Conservation (phyloP, 1,284 basidiomycete species). For the Leccinum olivaceoglutinosum region DNA sequence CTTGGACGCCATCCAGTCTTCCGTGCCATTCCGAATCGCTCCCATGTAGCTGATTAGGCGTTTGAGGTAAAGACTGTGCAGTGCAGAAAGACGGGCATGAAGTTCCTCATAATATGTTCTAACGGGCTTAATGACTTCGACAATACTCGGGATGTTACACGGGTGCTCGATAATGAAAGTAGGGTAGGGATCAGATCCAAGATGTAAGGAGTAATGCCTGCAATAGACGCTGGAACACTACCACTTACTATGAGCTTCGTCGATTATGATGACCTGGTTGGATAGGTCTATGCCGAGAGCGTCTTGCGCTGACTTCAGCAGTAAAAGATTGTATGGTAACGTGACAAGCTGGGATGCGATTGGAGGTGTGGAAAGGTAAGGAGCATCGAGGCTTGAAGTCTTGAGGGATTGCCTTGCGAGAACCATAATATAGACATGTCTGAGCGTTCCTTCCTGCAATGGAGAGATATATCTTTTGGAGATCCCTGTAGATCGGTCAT, state of each 20-base stretch:
- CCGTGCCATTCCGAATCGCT: slow-evolving; percentile 56
- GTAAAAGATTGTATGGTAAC: slow-evolving; percentile 89
- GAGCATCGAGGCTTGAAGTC: slow-evolving; percentile 35
- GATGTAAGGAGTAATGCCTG: slow-evolving; percentile 41
- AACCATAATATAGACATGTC: slow-evolving; percentile 92
- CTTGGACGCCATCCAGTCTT: slow-evolving; percentile 38
- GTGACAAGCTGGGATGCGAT: slow-evolving; percentile 66
- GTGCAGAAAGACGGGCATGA: slow-evolving; percentile 65
- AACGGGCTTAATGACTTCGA: slow-evolving; percentile 72
- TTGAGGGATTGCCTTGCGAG: slow-evolving; percentile 80
- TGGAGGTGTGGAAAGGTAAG: background rate
- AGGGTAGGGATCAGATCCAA: slow-evolving; percentile 84
- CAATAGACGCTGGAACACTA: background rate
- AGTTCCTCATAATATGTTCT: slow-evolving; percentile 79
- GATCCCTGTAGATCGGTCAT: slow-evolving; percentile 50
- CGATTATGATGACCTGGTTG: slow-evolving; percentile 85
- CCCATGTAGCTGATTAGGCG: slow-evolving; percentile 73
- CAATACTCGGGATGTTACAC: slow-evolving; percentile 58
- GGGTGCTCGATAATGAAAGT: slow-evolving; percentile 78
- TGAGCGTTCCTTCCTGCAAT: slow-evolving; percentile 58
- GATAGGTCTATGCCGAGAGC: slow-evolving; percentile 81
- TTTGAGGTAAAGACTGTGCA: slow-evolving; percentile 76
- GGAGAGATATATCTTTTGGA: slow-evolving; percentile 91
- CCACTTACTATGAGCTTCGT: slow-evolving; percentile 91
- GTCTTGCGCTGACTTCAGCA: slow-evolving; percentile 83